Conservation (phyloP, 1,284 basidiomycete genomes). For the Trichosporon sp. region DNA sequence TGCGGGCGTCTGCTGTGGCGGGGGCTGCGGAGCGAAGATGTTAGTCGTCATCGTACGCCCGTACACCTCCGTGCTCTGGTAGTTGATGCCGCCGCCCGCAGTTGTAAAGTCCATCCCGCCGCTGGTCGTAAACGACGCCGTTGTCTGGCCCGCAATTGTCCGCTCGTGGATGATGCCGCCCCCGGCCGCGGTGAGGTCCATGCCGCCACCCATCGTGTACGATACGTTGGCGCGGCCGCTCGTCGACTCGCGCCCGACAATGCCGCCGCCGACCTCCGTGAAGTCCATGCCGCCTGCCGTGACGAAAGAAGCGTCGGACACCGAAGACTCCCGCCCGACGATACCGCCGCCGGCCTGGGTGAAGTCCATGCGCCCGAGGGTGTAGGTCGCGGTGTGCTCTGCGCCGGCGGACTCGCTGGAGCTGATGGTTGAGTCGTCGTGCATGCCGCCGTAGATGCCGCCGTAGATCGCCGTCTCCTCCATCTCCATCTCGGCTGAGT, state of each 20-base stretch:
- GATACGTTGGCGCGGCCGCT: neutral
- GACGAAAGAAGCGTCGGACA: neutral
- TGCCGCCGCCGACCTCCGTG: slow-evolving; percentile 43
- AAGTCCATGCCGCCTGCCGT: slow-evolving; percentile 33
- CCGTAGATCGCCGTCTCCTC: slow-evolving; percentile 47
- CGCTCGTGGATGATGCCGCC: slow-evolving; percentile 32
- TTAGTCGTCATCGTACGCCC: slow-evolving; percentile 9
- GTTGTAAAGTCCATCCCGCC: slow-evolving; percentile 12
- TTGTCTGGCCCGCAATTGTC: neutral
- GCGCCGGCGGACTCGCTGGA: slow-evolving; percentile 12
- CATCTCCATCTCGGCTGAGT: slow-evolving; percentile 34
- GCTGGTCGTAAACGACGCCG: neutral
- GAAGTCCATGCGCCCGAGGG: slow-evolving; percentile 27
- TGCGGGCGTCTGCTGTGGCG: neutral
- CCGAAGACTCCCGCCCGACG: neutral
- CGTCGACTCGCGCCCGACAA: slow-evolving; percentile 13
- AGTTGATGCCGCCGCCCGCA: slow-evolving; percentile 9
- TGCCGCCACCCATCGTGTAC: slow-evolving; percentile 11
- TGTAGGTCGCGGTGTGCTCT: slow-evolving; percentile 12
- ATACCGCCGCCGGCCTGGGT: slow-evolving; percentile 45
- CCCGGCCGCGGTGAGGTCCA: slow-evolving; percentile 44
- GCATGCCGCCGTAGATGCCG: slow-evolving; percentile 25
- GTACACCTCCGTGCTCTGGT: slow-evolving; percentile 10
- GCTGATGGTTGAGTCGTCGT: slow-evolving; percentile 33
- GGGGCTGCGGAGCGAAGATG: slow-evolving; percentile 11